Conservation (phyloP, 805 yeast genomes). For the Candida awuae region DNA sequence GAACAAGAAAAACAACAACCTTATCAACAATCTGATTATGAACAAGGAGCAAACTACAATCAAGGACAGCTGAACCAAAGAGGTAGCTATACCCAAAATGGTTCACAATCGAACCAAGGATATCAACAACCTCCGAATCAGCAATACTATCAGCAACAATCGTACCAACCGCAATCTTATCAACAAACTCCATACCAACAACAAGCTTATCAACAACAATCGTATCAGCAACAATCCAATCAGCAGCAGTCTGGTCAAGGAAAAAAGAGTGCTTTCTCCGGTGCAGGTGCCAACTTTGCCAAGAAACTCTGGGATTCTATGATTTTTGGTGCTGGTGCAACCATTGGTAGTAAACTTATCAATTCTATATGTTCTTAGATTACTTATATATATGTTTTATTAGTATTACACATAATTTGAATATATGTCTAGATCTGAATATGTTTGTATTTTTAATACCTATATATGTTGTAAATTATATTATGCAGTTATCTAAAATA, state of each 20-base stretch:
- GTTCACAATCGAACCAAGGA: too few species aligned
- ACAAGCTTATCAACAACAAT: conserved; percentile 11
- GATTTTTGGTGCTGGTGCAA: conserved; percentile 93
- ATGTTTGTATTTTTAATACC: too few species aligned
- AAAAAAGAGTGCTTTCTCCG: too few species aligned
- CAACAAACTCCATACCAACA: too few species aligned
- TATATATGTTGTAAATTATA: background rate
- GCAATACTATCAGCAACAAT: conserved; percentile 7
- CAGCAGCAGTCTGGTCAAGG: conserved; percentile 16
- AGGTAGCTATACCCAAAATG: too few species aligned
- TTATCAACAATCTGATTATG: too few species aligned
- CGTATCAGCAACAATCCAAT: conserved; percentile 15
- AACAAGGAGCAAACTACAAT: too few species aligned
- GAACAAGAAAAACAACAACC: too few species aligned
- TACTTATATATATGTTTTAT: background rate
- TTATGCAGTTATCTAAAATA: conserved; percentile 12
- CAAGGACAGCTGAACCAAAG: too few species aligned
- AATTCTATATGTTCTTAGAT: conserved; percentile 54
- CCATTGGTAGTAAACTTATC: conserved; percentile 77
- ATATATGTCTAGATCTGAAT: too few species aligned
- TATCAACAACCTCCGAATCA: conserved; percentile 3
- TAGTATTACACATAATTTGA: too few species aligned
- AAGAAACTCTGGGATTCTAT: conserved; percentile 87
- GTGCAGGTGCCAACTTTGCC: conserved; percentile 43
- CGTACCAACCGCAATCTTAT: conserved; percentile 5